Evolutionary conservation across 148 eudicot genomes (phyloP).

Genomic region (Persicaria tinctoria): DNA sequence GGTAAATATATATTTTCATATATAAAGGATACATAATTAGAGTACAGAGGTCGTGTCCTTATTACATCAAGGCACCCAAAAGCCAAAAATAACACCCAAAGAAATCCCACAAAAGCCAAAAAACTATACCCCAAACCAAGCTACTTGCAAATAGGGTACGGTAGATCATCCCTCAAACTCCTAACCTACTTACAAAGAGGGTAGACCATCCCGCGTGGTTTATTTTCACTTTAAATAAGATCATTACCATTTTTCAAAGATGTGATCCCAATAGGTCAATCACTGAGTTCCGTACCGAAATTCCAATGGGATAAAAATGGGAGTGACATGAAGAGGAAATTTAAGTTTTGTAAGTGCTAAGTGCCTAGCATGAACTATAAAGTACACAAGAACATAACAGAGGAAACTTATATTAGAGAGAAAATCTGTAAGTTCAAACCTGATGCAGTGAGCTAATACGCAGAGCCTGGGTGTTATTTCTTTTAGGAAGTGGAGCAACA

Average conservation of each 20-base stretch:
- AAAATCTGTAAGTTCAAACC: slow-evolving; percentile 30
- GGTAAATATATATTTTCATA: no score
- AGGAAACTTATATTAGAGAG: slow-evolving; percentile 2
- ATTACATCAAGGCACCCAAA: no score
- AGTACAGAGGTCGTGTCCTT: no score
- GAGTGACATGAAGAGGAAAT: not conserved
- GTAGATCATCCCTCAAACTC: no score
- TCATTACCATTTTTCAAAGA: not conserved
- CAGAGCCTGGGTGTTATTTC: slow-evolving; percentile 59
- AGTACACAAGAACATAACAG: not conserved
- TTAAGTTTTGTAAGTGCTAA: not conserved
- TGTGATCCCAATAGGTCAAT: not conserved
- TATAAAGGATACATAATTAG: no score
- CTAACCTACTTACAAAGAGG: no score
- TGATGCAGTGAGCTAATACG: slow-evolving; percentile 97
- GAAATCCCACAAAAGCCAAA: no score
- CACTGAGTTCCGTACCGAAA: not conserved
- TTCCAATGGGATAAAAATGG: not conserved
- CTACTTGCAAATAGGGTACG: no score
- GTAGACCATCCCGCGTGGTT: no score
- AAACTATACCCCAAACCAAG: no score
- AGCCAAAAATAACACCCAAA: no score
- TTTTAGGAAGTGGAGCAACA: slow-evolving; percentile 79
- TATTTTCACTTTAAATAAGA: not conserved
- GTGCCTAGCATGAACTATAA: not conserved